A percentile compares a stretch with the other conserved stretches of the same genome.
Evolutionary conservation across 1,284 basidiomycete species (phyloP).

Genomic region (Sporisorium exsertum): DNA sequence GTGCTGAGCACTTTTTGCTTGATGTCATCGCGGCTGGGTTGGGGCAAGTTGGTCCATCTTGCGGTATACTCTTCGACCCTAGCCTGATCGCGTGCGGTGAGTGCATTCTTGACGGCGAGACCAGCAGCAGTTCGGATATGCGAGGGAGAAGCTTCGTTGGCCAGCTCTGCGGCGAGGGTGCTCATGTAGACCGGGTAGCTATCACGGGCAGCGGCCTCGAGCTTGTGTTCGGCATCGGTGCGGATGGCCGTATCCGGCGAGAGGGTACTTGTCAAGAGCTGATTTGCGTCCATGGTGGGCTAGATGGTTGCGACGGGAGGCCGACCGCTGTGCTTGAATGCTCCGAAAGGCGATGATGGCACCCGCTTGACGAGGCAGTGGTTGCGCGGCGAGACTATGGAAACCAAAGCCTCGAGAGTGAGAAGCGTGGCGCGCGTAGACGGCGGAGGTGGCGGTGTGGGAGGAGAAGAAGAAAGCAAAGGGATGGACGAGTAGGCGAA

Average conservation of each 20-base stretch:
- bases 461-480: background rate
- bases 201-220: constrained; percentile 64
- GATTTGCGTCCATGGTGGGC: constrained; percentile 64
- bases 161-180: constrained; percentile 63
- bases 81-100: constrained; percentile 83
- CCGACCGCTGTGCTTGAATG: constrained; percentile 7
- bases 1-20: constrained; percentile 88
- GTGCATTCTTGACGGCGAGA: constrained; percentile 94
- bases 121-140: constrained; percentile 93
- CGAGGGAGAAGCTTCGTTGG: constrained; percentile 66
- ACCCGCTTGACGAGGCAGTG: background rate
- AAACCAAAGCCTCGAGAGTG: background rate
- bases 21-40: constrained; percentile 80
- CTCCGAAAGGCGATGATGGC: background rate
- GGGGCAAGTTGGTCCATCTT: constrained; percentile 81
- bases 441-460: background rate
- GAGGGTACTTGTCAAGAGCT: constrained; percentile 67
- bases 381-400: background rate
- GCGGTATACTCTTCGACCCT: constrained; percentile 71
- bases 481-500: background rate
- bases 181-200: constrained; percentile 66
- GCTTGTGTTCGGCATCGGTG: constrained; percentile 65
- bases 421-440: background rate
- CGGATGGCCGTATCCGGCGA: constrained; percentile 64
- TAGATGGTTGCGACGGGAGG: background rate